Evolutionary conservation across 306 rosid genomes (phyloP), one percentile per base, ranked within the genome.

Genomic region (Lablab purpureus): DNA sequence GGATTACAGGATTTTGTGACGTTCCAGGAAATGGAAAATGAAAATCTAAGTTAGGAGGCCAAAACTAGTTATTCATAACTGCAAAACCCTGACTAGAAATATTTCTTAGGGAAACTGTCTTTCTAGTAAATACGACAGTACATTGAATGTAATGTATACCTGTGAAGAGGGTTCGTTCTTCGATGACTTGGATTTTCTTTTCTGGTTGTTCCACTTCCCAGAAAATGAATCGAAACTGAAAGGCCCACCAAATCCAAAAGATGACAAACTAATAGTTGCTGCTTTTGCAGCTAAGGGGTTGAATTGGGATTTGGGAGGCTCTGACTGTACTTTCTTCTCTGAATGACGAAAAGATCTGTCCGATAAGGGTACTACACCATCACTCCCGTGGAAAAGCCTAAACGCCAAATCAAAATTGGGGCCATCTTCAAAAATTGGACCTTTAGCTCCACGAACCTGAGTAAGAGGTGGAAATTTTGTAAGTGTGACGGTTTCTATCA

Each of bases 271-370:
- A 81, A 95, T 95, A 40, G 99, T 95, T 73, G 99, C 99, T 52
- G 99, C 99, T 89, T 82, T 92, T 55, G 99, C 99, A 73, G 99
- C 98, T 81, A 95, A 87, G 65, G 99, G 99, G 85, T 95, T 91
- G 80, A 95, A 95, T 73, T 86, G 87, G 50, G 90, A 74, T 47
- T 90, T 84, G 65, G 90, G 81, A 83, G 68, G 79, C 43, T 86
- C 83, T 10, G 74, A 77, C 78, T 78, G 85, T 51, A 82, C 90
- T 77, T 83, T 84, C 85, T 85, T 83, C 85, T 85, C 88, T 25
- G 88, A 76, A 80, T 21, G 88, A 77, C 73, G 85, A 56, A 70
- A 88, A 19, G 97, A 77, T 82, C 91, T 87, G 79, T 80, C 93
- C 51, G 95, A 85, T 34, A 95, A 88, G 72, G 99, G 99, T 55